Base-by-base conservation (phyloP, 1,284 basidiomycete species). In the Lentinus polychrous region DNA sequence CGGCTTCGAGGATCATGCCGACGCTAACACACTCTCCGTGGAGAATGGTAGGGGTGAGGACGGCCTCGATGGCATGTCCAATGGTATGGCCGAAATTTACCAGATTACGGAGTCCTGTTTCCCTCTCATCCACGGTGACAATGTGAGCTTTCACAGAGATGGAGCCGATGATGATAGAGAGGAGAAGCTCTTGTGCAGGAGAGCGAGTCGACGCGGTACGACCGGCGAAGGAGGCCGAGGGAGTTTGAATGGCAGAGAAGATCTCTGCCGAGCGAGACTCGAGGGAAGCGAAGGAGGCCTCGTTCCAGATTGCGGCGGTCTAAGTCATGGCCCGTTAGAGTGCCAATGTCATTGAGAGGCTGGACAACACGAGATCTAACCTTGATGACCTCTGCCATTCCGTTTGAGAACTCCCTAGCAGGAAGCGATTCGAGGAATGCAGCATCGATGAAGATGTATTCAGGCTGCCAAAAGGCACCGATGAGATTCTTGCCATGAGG, bases 351-450 rank as follows among this genome's bases (percentile, higher is more conserved):
- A 22, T 34, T 35, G 40, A 48, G 49, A 40, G 18, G 42, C 48
- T 8, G 39, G 33, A 44, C 14, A 43, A 15, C 51, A 46, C 15
- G 5, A 32, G 44, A 12, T 66, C 71, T 57, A 51, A 90, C 92
- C 79, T 98, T 99, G 67, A 99, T 84, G 3, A 98, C 90, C 67
- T 99, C 95, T 1, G 96, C 94, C 91, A 99, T 97, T 41, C 95
- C 95, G 63, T 99, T 99, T 38, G 91, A 90, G 57, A 98, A 94
- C 66, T 99, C 96, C 52, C 96, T 78, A 38, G 83, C 70, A 0
- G 94, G 94, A 3, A 99, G 83, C 1, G 93, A 95, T 58, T 93
- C 90, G 52, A 99, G 80, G 75, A 96, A 96, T 0, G 94, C 87
- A 14, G 92, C 87, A 66, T 99, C 96, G 58, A 98, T 96, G 69